Percentiles rank a stretch among this genome's conserved stretches.
Conservation (phyloP, 208 protist genomes). For the Leptomonas seymouri region DNA sequence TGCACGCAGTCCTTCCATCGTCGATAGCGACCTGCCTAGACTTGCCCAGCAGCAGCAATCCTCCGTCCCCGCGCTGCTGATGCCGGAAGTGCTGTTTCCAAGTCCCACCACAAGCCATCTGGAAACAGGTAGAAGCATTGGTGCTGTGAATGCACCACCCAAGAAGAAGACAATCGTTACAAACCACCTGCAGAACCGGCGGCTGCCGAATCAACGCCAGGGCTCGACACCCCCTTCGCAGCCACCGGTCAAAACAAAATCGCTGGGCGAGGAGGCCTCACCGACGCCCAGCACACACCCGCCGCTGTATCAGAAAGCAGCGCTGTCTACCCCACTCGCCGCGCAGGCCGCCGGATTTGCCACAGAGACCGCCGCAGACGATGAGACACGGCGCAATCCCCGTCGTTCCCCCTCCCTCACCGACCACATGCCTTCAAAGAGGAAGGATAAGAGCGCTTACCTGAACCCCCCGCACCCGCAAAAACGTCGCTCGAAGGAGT, state of each 20-base stretch:
- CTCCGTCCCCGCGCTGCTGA: not conserved
- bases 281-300: constrained; percentile 13
- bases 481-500: constrained; percentile 16
- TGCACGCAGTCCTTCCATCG: not conserved
- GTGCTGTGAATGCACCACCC: not conserved
- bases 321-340: constrained; percentile 2
- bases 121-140: not conserved
- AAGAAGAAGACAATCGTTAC: constrained; percentile 44
- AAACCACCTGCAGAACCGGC: constrained; percentile 28
- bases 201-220: constrained; percentile 5
- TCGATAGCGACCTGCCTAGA: not conserved
- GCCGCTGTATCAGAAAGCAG: constrained; percentile 11
- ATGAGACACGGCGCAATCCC: not conserved
- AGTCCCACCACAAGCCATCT: not conserved
- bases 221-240: not conserved
- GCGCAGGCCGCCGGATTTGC: constrained; percentile 7
- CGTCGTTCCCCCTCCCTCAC: constrained; percentile 1
- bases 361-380: not conserved
- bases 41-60: not conserved
- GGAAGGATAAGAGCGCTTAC: not conserved
- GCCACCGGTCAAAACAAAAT: not conserved
- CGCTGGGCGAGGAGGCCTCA: not conserved
- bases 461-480: not conserved
- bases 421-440: not conserved
- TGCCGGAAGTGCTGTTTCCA: not conserved